These are phyloP conservation scores for Cyclostephanos invisitatus DNA, from an alignment of 108 stramenopile genomes.

Conservation along the genomic window DNA sequence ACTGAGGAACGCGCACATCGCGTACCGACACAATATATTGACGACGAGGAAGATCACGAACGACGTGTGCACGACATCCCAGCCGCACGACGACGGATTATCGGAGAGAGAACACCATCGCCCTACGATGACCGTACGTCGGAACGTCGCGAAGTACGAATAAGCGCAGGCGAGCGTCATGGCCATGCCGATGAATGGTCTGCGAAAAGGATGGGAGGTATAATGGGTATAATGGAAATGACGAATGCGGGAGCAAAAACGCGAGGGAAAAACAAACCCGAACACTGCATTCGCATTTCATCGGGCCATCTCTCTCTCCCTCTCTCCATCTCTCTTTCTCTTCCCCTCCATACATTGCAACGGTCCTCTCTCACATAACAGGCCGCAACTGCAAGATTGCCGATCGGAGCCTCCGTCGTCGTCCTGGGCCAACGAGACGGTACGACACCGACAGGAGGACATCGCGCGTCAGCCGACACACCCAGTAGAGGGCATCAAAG, in stretches of 20 bases:
- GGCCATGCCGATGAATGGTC: slow-evolving; percentile 38
- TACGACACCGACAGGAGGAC: slow-evolving; percentile 27
- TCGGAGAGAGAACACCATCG: slow-evolving; percentile 23
- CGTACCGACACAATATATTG: slow-evolving; percentile 68
- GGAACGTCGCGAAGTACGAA: slow-evolving; percentile 43
- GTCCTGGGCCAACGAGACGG: background rate
- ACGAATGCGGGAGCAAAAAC: slow-evolving; percentile 29
- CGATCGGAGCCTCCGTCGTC: background rate
- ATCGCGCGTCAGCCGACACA: slow-evolving; percentile 45
- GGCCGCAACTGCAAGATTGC: slow-evolving; percentile 27
- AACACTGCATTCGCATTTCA: too few relatives aligned
- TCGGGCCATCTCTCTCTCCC: too few relatives aligned
- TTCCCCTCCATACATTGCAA: too few relatives aligned
- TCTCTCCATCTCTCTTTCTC: too few relatives aligned
- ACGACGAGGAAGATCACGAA: slow-evolving; percentile 54
- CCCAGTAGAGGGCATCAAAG: slow-evolving; percentile 72
- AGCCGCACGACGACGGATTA: slow-evolving; percentile 13
- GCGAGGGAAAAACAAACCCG: too few relatives aligned
- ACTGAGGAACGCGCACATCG: slow-evolving; percentile 53
- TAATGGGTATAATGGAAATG: slow-evolving; percentile 28
- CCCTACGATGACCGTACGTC: slow-evolving; percentile 17
- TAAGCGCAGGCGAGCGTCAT: slow-evolving; percentile 37
- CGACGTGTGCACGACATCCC: slow-evolving; percentile 42
- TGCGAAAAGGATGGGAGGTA: slow-evolving; percentile 24
- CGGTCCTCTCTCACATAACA: slow-evolving; percentile 11